Evolutionary conservation across 1,284 basidiomycete species (phyloP), one percentile per base, ranked within the genome.

Genomic region (Apiotrichum sp.): DNA sequence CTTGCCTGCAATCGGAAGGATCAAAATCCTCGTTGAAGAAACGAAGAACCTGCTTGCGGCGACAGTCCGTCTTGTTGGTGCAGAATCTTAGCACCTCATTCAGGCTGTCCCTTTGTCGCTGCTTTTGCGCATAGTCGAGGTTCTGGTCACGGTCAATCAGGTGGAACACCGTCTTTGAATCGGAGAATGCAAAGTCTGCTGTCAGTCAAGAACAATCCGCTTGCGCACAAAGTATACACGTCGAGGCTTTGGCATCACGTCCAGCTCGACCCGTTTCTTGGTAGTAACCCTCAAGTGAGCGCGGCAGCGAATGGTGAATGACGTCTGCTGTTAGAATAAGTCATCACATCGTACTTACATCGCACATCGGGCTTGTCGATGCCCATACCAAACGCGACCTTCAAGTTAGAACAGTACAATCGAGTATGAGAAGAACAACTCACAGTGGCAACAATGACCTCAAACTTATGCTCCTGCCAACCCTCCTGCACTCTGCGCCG

Each of bases 371-470:
- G 77, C 71, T 97, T 97, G 77, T 98, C 93, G 58, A 98, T 93
- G 14, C 93, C 95, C 95, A 98, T 97, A 8, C 95, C 95, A 71
- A 98, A 98, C 0, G 90, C 90, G 63, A 90, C 81, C 85, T 87
- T 61, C 52, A 29, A 22, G 40, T 51, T 33, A 58, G 45, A 13
- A 22, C 22, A 22, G 22, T 22, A 22, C 22, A 22, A 22, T 22
- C 22, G 22, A 22, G 22, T 22, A 22, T 22, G 22, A 22, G 22
- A 22, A 22, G 22, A 14, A 53, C 14, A 10, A 66, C 75, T 60
- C 47, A 80, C 78, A 39, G 95, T 98, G 1, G 93, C 95, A 35
- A 96, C 91, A 55, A 98, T 91, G 58, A 98, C 84, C 52, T 85
- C 80, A 64, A 86, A 84, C 38, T 81, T 76, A 35, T 86, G 87